Evolutionary conservation across 2,329 filamentous ascomycete genomes (phyloP), one percentile per base, ranked within the genome.

Genomic region (Coniella vitis): DNA sequence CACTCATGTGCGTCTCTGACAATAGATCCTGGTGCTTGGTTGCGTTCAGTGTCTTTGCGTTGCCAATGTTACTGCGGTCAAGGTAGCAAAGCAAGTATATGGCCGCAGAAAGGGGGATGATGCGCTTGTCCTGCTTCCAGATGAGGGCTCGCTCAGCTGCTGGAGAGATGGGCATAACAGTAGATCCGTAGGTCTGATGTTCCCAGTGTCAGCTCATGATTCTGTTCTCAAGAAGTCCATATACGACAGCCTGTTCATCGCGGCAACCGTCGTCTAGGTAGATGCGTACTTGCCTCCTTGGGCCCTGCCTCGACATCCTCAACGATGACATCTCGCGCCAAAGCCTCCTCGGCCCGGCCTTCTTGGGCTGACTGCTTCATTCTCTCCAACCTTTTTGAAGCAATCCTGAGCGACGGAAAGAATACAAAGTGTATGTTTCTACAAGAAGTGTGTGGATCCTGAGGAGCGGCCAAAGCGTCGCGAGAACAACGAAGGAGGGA

Each of bases 21-120:
- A 84, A 71, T 48, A 86, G 71, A 63, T 83, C 79, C 59, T 85
- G 67, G 34, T 71, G 63, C 0, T 73, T 74, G 7, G 76, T 71
- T 17, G 72, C 65, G 57, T 85, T 84, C 52, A 85, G 68, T 13
- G 83, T 76, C 64, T 79, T 82, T 37, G 80, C 79, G 60, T 83
- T 83, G 55, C 79, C 79, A 45, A 85, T 84, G 60, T 79, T 79
- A 14, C 72, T 73, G 13, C 73, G 65, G 58, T 80, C 77, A n/a
- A 81, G 65, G 54, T 78, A 79, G 57, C 74, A 77, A 13, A 80
- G 66, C 14, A 80, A 66, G 58, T 79, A 79, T 25, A 79, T 75
- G 29, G 62, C 63, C 13, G 74, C 73, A 16, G 69, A 71, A n/a
- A 79, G 60, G 0, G 76, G 76, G 10, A 80, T 63, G 48, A 81